These are phyloP conservation scores for Strigomonas culicis DNA, from an alignment of 208 protist species.

Conservation along the genomic window DNA sequence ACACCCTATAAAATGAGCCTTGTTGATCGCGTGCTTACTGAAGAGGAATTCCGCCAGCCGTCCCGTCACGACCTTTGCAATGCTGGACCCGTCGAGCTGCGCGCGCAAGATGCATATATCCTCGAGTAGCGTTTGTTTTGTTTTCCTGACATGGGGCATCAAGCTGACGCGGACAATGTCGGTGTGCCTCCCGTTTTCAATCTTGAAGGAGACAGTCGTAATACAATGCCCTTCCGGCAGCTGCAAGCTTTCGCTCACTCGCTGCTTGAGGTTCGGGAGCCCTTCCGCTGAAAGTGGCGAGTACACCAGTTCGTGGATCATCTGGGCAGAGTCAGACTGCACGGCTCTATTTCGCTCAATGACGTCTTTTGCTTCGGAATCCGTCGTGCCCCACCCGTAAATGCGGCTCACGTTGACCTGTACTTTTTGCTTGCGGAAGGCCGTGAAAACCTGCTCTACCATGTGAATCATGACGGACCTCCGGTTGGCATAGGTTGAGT, in stretches of 20 bases:
- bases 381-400: constrained; percentile 36
- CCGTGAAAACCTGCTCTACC: too few relatives aligned
- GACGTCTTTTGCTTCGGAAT: constrained; percentile 17
- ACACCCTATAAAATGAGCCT: too few relatives aligned
- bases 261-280: not conserved
- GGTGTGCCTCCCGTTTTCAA: too few relatives aligned
- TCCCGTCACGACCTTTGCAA: too few relatives aligned
- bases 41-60: too few relatives aligned
- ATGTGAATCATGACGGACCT: too few relatives aligned
- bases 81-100: too few relatives aligned
- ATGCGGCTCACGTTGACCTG: constrained; percentile 16
- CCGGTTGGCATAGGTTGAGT: too few relatives aligned
- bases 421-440: too few relatives aligned
- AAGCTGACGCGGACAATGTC: not conserved
- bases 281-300: not conserved
- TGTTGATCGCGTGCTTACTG: too few relatives aligned
- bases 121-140: not conserved
- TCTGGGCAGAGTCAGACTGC: not conserved
- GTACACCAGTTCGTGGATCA: not conserved
- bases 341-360: constrained; percentile 15
- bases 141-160: not conserved
- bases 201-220: not conserved
- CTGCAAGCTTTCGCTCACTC: not conserved
- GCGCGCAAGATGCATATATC: not conserved
- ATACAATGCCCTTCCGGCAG: not conserved